Evolutionary conservation across 2,329 filamentous ascomycete genomes (phyloP).

Genomic region (Ascochyta pisi): DNA sequence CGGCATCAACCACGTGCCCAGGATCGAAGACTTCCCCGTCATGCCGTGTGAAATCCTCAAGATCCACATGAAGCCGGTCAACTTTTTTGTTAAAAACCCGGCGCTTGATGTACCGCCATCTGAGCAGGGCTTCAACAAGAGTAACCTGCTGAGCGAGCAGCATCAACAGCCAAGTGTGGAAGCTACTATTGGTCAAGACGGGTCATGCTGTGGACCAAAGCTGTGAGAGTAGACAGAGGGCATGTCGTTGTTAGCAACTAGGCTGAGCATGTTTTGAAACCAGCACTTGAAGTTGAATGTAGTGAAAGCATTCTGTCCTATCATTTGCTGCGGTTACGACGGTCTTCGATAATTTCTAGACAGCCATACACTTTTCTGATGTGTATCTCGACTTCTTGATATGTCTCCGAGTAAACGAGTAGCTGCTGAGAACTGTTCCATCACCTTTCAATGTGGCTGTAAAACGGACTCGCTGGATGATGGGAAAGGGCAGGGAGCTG

Average conservation of each 20-base stretch:
- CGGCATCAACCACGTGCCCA: constrained; percentile 63
- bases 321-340: too few relatives aligned
- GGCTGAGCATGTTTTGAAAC: too few relatives aligned
- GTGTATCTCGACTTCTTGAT: too few relatives aligned
- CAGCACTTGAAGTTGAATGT: too few relatives aligned
- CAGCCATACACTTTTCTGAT: too few relatives aligned
- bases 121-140: constrained; percentile 57
- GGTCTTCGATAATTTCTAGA: too few relatives aligned
- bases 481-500: background rate
- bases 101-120: constrained; percentile 65
- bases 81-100: constrained; percentile 66
- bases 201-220: constrained; percentile 50
- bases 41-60: constrained; percentile 66
- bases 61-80: constrained; percentile 64
- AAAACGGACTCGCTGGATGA: too few relatives aligned
- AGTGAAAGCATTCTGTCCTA: too few relatives aligned
- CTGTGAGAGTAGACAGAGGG: constrained; percentile 7
- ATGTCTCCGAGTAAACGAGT: too few relatives aligned
- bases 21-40: constrained; percentile 65
- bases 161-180: constrained; percentile 48
- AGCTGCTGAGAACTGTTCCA: background rate
- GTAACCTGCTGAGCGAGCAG: constrained; percentile 44
- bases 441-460: background rate
- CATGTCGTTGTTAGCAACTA: too few relatives aligned
- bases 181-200: constrained; percentile 44